phyloP scores from a whole-genome alignment of 73 alveolate genomes.

The Stentor roeselii region DNA sequence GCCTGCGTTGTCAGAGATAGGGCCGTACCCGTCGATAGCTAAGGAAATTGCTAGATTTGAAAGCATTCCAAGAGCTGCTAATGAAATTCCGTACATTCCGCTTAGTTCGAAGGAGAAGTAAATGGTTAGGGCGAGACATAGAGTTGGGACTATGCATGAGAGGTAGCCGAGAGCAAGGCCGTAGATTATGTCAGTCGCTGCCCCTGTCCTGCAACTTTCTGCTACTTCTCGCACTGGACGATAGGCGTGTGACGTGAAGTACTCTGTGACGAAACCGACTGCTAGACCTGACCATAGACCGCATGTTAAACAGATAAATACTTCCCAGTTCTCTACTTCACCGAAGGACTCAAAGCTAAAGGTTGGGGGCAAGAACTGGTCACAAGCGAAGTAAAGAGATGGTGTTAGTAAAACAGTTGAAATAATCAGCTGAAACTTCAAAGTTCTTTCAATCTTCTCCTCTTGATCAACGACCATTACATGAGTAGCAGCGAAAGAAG shows the following conservation, averaged over 20 bases:
- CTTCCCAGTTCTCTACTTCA: constrained; percentile 31
- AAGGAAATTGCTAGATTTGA: constrained; percentile 82
- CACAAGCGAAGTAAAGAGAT: constrained; percentile 38
- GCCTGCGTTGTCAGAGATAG: constrained; percentile 97
- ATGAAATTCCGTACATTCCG: constrained; percentile 88
- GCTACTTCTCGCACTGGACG: constrained; percentile 90
- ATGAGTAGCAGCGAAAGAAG: constrained; percentile 43
- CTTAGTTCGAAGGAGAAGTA: constrained; percentile 60
- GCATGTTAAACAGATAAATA: constrained; percentile 56
- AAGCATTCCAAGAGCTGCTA: constrained; percentile 96
- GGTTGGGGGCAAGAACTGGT: constrained; percentile 50
- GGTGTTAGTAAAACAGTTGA: constrained; percentile 53
- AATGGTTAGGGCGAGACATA: constrained; percentile 71
- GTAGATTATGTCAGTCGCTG: constrained; percentile 91
- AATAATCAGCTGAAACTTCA: constrained; percentile 39
- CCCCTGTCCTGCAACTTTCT: constrained; percentile 86
- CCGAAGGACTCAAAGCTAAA: constrained; percentile 39
- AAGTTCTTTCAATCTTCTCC: constrained; percentile 42
- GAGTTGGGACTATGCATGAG: constrained; percentile 74
- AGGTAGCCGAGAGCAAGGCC: constrained; percentile 89
- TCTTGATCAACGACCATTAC: constrained; percentile 37
- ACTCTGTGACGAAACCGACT: constrained; percentile 84
- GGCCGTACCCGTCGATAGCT: constrained; percentile 47
- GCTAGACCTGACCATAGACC: constrained; percentile 87
- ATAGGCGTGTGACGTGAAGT: constrained; percentile 89